Evolutionary conservation across 495 filamentous ascomycete genomes (phyloP).

Genomic region (Penicillium soppii): DNA sequence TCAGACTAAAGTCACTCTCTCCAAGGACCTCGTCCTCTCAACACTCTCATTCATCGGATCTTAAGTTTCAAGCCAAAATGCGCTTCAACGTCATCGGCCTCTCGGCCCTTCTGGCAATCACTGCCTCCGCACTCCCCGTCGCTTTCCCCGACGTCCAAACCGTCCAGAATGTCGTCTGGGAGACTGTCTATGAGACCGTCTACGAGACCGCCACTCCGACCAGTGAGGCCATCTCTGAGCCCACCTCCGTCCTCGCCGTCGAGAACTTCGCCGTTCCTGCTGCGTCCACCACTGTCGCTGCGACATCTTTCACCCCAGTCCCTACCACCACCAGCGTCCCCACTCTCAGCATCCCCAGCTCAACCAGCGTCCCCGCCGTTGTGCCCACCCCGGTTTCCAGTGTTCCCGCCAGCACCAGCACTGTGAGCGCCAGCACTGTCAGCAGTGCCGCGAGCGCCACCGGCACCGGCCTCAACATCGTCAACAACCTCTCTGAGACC

Average conservation of each 20-base stretch:
- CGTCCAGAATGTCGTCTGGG: conserved; percentile 1
- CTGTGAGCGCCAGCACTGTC: conserved; percentile 8
- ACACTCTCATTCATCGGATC: not conserved
- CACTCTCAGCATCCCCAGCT: not conserved
- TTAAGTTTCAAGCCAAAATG: conserved; percentile 5
- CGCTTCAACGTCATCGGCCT: conserved; percentile 3
- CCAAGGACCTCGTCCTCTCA: not conserved
- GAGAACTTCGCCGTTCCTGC: conserved; percentile 2
- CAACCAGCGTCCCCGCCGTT: conserved; percentile 1
- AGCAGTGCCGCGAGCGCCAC: conserved; percentile 11
- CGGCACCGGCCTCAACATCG: conserved; percentile 28
- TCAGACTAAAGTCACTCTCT: conserved; percentile 3
- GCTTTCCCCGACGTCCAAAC: not conserved
- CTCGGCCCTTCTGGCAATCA: conserved; percentile 2
- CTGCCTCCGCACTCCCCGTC: conserved; percentile 4
- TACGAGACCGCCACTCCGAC: not conserved
- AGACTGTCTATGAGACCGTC: conserved; percentile 9
- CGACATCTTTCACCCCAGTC: not conserved
- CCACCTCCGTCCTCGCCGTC: not conserved
- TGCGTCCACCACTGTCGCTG: not conserved
- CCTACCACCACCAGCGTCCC: conserved; percentile 1
- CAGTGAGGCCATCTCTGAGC: not conserved
- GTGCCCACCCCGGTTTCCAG: conserved; percentile 2
- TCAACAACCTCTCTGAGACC: conserved; percentile 35
- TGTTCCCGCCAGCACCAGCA: conserved; percentile 6